Evolutionary conservation across 805 yeast species (phyloP).

Genomic region (Yarrowia divulgata): DNA sequence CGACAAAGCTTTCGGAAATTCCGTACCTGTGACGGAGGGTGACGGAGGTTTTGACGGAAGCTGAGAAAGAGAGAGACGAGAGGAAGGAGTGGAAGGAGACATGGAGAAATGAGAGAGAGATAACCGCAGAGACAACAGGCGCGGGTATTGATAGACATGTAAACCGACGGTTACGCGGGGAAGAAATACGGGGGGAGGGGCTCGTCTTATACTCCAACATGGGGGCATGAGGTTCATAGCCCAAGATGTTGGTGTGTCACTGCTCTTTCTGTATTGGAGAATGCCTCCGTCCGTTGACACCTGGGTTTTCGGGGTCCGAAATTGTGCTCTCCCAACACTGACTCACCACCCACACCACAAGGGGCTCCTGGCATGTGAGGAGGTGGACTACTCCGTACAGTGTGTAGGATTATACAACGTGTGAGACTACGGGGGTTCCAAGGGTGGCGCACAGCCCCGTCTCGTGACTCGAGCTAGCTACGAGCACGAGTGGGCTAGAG

Average conservation of each 20-base stretch:
- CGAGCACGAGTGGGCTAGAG: neutral
- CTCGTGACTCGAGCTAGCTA: slow-evolving; percentile 13
- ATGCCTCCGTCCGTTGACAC: no score
- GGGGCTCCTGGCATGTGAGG: neutral
- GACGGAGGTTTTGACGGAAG: slow-evolving; percentile 36
- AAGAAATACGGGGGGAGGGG: no score
- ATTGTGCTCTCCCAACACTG: neutral
- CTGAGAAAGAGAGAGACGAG: no score
- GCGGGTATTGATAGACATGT: no score
- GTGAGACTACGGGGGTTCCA: neutral
- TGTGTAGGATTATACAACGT: neutral
- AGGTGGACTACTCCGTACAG: neutral
- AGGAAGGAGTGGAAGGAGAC: neutral
- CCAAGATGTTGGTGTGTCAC: no score
- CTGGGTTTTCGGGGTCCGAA: slow-evolving; percentile 6
- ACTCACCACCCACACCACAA: neutral
- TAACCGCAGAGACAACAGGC: no score
- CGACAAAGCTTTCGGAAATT: slow-evolving; percentile 28
- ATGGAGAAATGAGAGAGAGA: no score
- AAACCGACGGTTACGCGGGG: no score
- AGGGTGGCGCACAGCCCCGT: slow-evolving; percentile 18
- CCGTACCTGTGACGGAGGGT: slow-evolving; percentile 25
- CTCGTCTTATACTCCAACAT: no score
- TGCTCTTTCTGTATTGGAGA: no score
- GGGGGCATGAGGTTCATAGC: no score